phyloP scores from a whole-genome alignment of 1,284 basidiomycete genomes.

The Leccinum ambiguum region DNA sequence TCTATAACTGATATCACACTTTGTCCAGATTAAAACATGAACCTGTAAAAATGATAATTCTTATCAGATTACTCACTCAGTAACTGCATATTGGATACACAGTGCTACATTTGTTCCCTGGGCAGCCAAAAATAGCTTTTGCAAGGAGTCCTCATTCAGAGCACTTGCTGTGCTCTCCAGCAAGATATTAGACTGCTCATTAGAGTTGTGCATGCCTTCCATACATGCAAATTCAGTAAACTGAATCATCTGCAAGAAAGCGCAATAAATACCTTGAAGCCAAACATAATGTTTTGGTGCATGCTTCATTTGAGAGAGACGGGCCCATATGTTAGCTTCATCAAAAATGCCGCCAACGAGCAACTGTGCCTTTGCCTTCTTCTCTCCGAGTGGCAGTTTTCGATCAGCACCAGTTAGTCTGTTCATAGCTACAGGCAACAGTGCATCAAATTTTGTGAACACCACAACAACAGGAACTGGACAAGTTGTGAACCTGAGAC shows the following conservation, averaged over 20 bases:
- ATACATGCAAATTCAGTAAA: background rate
- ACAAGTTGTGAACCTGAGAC: background rate
- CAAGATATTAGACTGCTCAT: background rate
- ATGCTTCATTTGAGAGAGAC: background rate
- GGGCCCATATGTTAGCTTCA: background rate
- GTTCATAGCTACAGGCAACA: background rate
- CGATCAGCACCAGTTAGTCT: background rate
- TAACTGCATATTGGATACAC: background rate
- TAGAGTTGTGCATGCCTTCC: background rate
- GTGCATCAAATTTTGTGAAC: slow-evolving; percentile 1
- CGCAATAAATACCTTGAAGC: background rate
- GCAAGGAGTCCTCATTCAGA: background rate
- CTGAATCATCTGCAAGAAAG: background rate
- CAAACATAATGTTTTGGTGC: background rate
- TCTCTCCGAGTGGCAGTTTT: background rate
- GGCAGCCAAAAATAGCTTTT: background rate
- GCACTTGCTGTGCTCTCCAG: background rate
- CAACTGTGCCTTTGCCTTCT: background rate
- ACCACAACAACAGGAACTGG: background rate
- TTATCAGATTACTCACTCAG: background rate
- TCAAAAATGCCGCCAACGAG: background rate
- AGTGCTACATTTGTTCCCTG: background rate
- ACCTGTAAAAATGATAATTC: background rate
- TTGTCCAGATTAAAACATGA: background rate
- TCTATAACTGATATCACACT: background rate